phyloP scores from a whole-genome alignment of 2,329 filamentous ascomycete genomes.

The Diaporthe australafricana region DNA sequence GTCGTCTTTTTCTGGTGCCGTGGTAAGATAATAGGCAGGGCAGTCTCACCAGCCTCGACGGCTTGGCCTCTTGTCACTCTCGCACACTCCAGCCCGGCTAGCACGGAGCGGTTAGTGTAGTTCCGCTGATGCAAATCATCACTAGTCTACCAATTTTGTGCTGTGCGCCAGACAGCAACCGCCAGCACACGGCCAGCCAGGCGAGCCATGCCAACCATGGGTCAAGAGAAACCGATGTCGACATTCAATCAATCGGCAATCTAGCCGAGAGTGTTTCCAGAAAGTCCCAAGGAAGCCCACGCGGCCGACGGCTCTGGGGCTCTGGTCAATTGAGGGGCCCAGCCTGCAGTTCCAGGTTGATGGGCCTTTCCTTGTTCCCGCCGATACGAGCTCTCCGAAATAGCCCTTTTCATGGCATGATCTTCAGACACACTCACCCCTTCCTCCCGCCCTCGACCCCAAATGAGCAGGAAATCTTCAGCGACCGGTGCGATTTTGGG shows the following conservation, averaged over 20 bases:
- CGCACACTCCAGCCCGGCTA: conserved; percentile 1
- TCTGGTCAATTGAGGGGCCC: background rate
- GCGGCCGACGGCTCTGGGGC: background rate
- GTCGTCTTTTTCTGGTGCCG: background rate
- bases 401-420: conserved; percentile 17
- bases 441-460: background rate
- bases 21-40: background rate
- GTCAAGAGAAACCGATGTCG: background rate
- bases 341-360: conserved; percentile 10
- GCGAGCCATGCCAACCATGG: conserved; percentile 19
- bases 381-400: conserved; percentile 25
- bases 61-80: background rate
- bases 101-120: conserved; percentile 11
- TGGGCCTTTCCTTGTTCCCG: conserved; percentile 2
- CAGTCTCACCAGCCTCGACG: background rate
- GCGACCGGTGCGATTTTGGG: too few relatives aligned
- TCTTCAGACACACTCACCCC: conserved; percentile 1
- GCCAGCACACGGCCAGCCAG: background rate
- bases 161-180: background rate
- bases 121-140: conserved; percentile 23
- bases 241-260: conserved; percentile 28
- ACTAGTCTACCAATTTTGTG: conserved; percentile 20
- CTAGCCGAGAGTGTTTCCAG: conserved; percentile 27
- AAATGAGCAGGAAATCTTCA: conserved; percentile 2
- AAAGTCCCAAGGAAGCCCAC: conserved; percentile 16